These are phyloP conservation scores for Agrocybe praecox DNA, from an alignment of 768 basidiomycete species.

Conservation along the genomic window DNA sequence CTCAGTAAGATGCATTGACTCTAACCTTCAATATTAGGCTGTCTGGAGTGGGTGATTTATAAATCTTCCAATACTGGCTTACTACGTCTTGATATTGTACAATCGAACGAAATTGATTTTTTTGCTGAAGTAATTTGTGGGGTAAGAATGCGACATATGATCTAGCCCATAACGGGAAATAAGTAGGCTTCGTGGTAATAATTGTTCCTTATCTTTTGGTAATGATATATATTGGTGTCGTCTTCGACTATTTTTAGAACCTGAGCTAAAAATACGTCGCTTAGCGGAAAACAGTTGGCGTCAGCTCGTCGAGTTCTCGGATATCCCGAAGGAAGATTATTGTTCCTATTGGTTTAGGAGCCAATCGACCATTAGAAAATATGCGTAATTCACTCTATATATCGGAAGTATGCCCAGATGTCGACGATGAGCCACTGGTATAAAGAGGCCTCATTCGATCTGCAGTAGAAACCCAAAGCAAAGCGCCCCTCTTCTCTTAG, in stretches of 20 bases:
- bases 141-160: too few relatives aligned
- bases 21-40: conserved; percentile 6
- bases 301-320: not conserved
- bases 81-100: not conserved
- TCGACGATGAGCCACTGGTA: too few relatives aligned
- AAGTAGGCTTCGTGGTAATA: too few relatives aligned
- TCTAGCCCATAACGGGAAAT: too few relatives aligned
- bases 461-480: not conserved
- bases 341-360: not conserved
- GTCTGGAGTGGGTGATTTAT: conserved; percentile 22
- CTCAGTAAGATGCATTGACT: not conserved
- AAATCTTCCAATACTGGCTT: not conserved
- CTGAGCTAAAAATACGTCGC: not conserved
- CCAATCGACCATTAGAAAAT: not conserved
- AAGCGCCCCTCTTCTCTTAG: not conserved
- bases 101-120: not conserved
- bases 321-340: too few relatives aligned
- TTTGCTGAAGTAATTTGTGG: not conserved
- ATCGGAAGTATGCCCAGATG: too few relatives aligned
- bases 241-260: not conserved
- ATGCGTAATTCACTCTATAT: too few relatives aligned
- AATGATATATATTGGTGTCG: too few relatives aligned
- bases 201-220: too few relatives aligned
- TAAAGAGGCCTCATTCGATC: not conserved
- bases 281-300: not conserved